These are phyloP conservation scores for Candida andamanensis DNA, from an alignment of 805 yeast genomes.

Conservation along the genomic window DNA sequence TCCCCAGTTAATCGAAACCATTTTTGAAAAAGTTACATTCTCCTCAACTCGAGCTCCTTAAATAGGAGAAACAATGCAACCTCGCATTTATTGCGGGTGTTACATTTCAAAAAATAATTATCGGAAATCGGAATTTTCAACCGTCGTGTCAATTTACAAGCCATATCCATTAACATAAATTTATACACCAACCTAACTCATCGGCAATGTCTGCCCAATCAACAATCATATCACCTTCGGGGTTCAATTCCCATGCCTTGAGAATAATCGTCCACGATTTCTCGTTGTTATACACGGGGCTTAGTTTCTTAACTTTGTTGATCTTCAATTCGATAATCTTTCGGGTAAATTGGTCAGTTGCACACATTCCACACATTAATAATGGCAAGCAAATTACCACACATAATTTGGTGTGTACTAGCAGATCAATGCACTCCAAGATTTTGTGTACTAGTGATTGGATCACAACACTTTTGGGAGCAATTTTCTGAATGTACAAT, in stretches of 20 bases:
- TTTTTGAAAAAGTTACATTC: background rate
- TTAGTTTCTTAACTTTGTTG: conserved; percentile 6
- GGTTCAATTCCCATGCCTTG: conserved; percentile 18
- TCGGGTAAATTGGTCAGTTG: conserved; percentile 17
- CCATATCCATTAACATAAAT: conserved; percentile 11
- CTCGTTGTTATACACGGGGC: conserved; percentile 16
- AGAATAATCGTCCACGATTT: conserved; percentile 13
- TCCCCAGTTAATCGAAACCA: conserved; percentile 35
- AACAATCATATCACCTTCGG: conserved; percentile 11
- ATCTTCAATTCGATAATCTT: conserved; percentile 14
- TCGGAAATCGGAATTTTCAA: background rate
- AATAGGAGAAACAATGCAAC: background rate
- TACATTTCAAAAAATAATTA: too few species aligned
- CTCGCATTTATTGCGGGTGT: background rate
- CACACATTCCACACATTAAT: conserved; percentile 22
- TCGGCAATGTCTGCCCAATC: conserved; percentile 24
- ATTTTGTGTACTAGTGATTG: conserved; percentile 4
- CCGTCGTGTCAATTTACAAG: too few species aligned
- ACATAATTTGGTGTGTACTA: conserved; percentile 9
- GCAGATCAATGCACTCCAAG: conserved; percentile 3
- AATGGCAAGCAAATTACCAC: conserved; percentile 16
- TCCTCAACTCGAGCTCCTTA: too few species aligned
- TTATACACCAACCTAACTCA: conserved; percentile 20
- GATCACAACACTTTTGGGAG: conserved; percentile 5
- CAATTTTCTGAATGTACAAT: conserved; percentile 4